phyloP scores from a whole-genome alignment of 345 rosid genomes.

The Eucalyptus erythrocorys region DNA sequence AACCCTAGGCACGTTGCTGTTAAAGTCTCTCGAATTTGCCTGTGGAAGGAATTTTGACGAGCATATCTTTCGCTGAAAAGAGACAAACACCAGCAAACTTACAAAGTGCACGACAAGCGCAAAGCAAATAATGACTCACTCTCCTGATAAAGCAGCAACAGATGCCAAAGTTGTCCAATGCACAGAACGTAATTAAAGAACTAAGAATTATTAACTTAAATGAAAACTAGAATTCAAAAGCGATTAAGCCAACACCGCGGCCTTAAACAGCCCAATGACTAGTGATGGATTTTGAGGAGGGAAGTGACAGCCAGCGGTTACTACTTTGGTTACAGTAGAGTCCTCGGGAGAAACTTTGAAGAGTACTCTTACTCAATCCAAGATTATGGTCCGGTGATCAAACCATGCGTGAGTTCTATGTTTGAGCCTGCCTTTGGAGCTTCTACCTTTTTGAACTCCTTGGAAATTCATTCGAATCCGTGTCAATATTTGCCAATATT shows the following conservation, averaged over 20 bases:
- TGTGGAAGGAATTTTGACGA: not conserved
- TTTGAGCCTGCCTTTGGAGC: not conserved
- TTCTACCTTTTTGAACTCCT: not conserved
- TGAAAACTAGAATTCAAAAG: not conserved
- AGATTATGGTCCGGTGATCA: not conserved
- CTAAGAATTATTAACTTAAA: not conserved
- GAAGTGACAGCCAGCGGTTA: not conserved
- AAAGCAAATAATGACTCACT: no score
- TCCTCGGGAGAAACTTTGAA: not conserved
- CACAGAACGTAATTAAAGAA: not conserved
- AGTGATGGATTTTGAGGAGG: not conserved
- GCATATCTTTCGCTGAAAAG: not conserved
- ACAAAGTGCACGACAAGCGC: no score
- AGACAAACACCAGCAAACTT: not conserved
- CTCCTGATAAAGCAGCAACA: not conserved
- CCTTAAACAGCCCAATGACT: not conserved
- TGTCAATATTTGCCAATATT: not conserved
- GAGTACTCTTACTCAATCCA: not conserved
- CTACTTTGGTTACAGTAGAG: not conserved
- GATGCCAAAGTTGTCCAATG: not conserved
- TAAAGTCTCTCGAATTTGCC: not conserved
- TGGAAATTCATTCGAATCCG: not conserved
- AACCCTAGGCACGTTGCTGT: not conserved
- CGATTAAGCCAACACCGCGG: not conserved
- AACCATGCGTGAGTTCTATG: not conserved